Conservation (phyloP, 179 eudicot genomes). For the Drosera spatulata region DNA sequence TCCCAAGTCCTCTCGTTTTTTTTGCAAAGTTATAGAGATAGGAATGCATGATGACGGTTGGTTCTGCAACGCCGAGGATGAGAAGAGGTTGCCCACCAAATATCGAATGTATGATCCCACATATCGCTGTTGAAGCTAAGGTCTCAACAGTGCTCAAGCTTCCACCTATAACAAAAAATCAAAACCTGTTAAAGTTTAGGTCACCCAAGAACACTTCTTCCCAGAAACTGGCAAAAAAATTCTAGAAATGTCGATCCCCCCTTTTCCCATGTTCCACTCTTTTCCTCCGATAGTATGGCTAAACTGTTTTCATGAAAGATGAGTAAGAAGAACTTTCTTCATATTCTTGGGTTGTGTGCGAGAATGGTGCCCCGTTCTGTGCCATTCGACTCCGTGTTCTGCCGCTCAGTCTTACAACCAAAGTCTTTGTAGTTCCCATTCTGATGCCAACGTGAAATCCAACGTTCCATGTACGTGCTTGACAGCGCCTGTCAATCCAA, state of each 20-base stretch:
- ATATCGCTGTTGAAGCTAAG: constrained; percentile 65
- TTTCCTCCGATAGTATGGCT: no score
- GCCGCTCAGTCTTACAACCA: constrained; percentile 7
- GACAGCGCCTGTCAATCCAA: constrained; percentile 14
- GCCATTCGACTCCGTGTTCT: constrained; percentile 9
- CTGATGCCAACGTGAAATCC: background rate
- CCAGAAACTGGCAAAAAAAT: background rate
- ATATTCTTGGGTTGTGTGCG: constrained; percentile 19
- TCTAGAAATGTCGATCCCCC: no score
- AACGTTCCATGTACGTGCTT: constrained; percentile 9
- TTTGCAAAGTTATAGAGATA: constrained; percentile 58
- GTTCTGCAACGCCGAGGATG: constrained; percentile 73
- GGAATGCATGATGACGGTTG: constrained; percentile 65
- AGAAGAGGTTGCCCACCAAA: constrained; percentile 66
- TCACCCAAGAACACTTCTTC: no score
- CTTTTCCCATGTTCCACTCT: no score
- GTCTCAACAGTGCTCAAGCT: constrained; percentile 73
- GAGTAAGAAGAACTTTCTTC: background rate
- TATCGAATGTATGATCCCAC: constrained; percentile 67
- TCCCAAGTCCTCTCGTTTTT: constrained; percentile 34
- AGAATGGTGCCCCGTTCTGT: constrained; percentile 5
- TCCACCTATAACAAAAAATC: constrained; percentile 28
- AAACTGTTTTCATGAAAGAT: no score
- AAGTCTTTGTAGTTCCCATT: background rate
- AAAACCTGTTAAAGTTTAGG: background rate